A percentile compares a stretch with the other conserved stretches of the same genome.
Evolutionary conservation across 148 eudicot species (phyloP).

Genomic region (Vaccinium corymbosum): DNA sequence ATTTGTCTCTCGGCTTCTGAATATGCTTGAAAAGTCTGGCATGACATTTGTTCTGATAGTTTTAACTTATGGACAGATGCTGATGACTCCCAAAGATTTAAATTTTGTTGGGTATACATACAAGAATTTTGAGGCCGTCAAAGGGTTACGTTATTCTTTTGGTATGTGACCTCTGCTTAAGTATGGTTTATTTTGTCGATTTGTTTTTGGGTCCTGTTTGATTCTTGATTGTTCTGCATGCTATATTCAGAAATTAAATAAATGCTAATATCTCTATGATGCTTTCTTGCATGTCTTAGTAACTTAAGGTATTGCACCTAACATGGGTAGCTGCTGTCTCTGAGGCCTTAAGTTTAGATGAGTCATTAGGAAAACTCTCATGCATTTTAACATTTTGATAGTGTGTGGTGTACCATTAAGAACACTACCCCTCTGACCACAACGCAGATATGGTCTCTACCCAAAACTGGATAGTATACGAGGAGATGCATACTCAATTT

Average conservation of each 20-base stretch:
- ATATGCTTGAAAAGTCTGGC: background rate
- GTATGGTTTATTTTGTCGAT: background rate
- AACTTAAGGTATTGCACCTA: background rate
- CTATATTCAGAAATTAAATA: background rate
- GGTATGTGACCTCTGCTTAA: slow-evolving; percentile 27
- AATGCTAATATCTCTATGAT: background rate
- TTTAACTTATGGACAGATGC: slow-evolving; percentile 29
- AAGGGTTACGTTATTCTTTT: slow-evolving; percentile 25
- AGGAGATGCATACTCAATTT: background rate
- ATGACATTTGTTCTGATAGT: background rate
- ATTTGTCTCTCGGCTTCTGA: background rate
- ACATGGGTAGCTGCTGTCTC: background rate
- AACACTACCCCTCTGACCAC: background rate
- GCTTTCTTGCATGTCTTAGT: background rate
- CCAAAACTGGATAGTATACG: background rate
- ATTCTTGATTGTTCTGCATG: slow-evolving; percentile 8
- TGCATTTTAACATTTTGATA: background rate
- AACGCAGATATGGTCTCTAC: background rate
- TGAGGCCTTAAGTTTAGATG: background rate
- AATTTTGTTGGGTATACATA: slow-evolving; percentile 66
- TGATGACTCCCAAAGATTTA: slow-evolving; percentile 47
- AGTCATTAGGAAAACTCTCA: background rate
- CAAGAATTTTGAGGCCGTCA: slow-evolving; percentile 55
- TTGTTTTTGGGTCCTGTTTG: background rate
- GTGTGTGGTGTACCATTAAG: no score